Evolutionary conservation across 768 basidiomycete species (phyloP), one percentile per base, ranked within the genome.

Genomic region (Kwoniella pini): DNA sequence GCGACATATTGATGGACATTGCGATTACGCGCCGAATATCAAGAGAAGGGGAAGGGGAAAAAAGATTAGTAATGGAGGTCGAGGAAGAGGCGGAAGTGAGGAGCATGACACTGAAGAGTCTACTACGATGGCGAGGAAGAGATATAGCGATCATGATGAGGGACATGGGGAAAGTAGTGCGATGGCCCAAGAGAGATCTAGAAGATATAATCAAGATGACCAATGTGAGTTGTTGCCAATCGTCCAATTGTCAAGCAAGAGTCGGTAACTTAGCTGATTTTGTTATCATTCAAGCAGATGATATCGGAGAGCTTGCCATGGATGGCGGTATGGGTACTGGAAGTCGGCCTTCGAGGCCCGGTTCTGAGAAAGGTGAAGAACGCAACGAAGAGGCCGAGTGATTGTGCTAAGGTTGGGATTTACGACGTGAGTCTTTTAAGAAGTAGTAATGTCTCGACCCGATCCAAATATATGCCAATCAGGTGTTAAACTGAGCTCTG

Each of bases 31-130:
- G 11, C 19, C 22, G 13, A 44, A 27, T 2, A 57, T 73, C 13
- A 62, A 61, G 38, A 43, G 71, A 39, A 17, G 71, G 36, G 71
- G 71, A 1, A 73, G 70, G 50, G 68, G 66, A 4, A 72, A 67
- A 40, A 67, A 55, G 31, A 42, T 24, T 24, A 33, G 15, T 19
- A 30, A 45, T 10, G 42, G 17, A 4, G 54, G 38, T 26, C 38
- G 36, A 28, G 53, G 57, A 43, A 27, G 33, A 55, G 44, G 43
- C 46, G 40, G 40, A n/a, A 33, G 30, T 28, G 28, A 33, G 11
- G 56, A 57, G 15, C 36, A 36, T 27, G 56, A 57, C 10, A 11
- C 22, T 13, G 54, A 55, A 30, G 33, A 36, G 33, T 36, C 33
- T 36, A 36, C 7, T 36, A 7, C 7, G 15, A 36, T 15, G 15